Conservation (phyloP, 345 rosid genomes). For the Geranium brycei region DNA sequence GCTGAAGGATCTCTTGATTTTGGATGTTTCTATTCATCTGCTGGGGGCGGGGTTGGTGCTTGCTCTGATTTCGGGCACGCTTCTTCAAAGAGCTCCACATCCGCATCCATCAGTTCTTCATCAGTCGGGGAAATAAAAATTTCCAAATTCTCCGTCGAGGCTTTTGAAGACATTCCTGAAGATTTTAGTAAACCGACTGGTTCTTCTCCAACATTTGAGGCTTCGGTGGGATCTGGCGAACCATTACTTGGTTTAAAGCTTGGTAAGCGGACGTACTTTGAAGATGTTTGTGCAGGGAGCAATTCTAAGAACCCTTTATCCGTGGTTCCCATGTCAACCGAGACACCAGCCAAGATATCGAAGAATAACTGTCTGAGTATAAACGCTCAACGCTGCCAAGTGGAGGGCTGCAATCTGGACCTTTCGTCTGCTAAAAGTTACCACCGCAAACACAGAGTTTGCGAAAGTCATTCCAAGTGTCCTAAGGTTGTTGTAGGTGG, state of each 20-base stretch:
- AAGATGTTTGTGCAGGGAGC: conserved; percentile 42
- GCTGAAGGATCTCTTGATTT: conserved; percentile 50
- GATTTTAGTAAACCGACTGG: conserved; percentile 17
- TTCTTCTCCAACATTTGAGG: conserved; percentile 37
- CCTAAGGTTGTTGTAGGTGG: conserved; percentile 71
- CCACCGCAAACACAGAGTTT: conserved; percentile 72
- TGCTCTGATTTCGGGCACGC: conserved; percentile 52
- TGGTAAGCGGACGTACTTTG: conserved; percentile 60
- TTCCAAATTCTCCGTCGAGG: conserved; percentile 28
- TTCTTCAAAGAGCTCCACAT: conserved; percentile 59
- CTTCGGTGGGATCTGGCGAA: conserved; percentile 59
- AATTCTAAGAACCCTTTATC: conserved; percentile 32
- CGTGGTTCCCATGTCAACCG: conserved; percentile 24
- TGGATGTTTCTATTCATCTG: conserved; percentile 46
- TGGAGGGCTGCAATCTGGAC: conserved; percentile 73
- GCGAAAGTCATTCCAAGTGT: conserved; percentile 68
- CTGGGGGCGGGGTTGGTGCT: conserved; percentile 28
- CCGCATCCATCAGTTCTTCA: conserved; percentile 57
- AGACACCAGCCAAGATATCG: conserved; percentile 48
- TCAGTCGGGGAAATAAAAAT: conserved; percentile 38
- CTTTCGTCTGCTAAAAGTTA: conserved; percentile 76
- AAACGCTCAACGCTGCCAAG: conserved; percentile 46
- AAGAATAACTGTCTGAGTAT: conserved; percentile 35
- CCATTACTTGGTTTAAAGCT: conserved; percentile 70
- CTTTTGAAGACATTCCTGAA: conserved; percentile 30